A percentile compares a stretch with the other conserved stretches of the same genome.
phyloP scores from a whole-genome alignment of 1,139 yeast species.

The Pichiaceae sp. region DNA sequence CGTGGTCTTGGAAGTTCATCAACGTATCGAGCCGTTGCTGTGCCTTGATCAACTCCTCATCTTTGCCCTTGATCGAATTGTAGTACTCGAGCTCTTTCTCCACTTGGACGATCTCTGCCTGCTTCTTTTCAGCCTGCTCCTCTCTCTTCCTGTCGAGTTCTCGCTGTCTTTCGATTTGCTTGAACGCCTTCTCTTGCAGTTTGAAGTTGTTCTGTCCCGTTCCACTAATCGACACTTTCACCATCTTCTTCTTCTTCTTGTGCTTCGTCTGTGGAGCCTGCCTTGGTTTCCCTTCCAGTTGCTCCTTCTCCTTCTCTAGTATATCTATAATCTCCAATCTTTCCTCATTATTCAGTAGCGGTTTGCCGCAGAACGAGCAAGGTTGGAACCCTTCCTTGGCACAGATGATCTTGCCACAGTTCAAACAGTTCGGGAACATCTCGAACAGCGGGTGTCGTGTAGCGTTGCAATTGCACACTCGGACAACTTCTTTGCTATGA shows the following conservation, averaged over 20 bases:
- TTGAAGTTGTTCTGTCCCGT: conserved; percentile 59
- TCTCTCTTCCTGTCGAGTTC: conserved; percentile 27
- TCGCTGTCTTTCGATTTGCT: conserved; percentile 33
- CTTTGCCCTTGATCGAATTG: conserved; percentile 27
- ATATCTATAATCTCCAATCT: conserved; percentile 47
- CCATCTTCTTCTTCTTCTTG: conserved; percentile 29
- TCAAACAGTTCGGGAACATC: conserved; percentile 85
- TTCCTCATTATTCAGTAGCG: conserved; percentile 54
- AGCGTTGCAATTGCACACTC: conserved; percentile 71
- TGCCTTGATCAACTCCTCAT: conserved; percentile 56
- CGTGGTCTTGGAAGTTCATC: conserved; percentile 73
- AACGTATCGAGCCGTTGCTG: conserved; percentile 65
- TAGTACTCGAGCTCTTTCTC: conserved; percentile 32
- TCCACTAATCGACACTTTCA: conserved; percentile 45
- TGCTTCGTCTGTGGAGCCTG: conserved; percentile 6
- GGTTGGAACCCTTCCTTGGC: conserved; percentile 81
- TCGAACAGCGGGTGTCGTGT: conserved; percentile 82
- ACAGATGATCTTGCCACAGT: conserved; percentile 93
- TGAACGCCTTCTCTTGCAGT: conserved; percentile 58
- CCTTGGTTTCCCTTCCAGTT: conserved; percentile 23
- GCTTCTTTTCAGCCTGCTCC: conserved; percentile 28
- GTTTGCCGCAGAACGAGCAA: conserved; percentile 75
- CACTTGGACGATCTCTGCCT: conserved; percentile 32
- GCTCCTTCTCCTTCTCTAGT: conserved; percentile 41
- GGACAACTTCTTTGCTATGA: conserved; percentile 5